These are phyloP conservation scores for Neohortaea acidophila DNA, from an alignment of 495 filamentous ascomycete species.

Conservation along the genomic window DNA sequence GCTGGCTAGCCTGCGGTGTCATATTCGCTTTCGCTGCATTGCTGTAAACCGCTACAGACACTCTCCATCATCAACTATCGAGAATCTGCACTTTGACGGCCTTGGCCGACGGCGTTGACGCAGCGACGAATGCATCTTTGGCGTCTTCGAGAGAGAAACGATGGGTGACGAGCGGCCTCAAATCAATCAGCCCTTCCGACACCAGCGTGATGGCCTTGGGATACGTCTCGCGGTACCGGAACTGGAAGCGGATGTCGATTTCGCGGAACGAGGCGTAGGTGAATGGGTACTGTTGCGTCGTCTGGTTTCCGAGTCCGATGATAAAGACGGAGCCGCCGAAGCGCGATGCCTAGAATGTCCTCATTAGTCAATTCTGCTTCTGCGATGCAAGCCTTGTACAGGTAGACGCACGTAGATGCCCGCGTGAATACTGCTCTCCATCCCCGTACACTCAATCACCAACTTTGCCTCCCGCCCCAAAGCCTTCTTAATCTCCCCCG, in stretches of 20 bases:
- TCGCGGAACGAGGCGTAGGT: slow-evolving; percentile 17
- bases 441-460: slow-evolving; percentile 20
- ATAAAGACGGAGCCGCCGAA: slow-evolving; percentile 19
- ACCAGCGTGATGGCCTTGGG: slow-evolving; percentile 19
- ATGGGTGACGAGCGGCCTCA: slow-evolving; percentile 20
- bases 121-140: slow-evolving; percentile 15
- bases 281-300: slow-evolving; percentile 17
- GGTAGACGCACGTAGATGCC: slow-evolving; percentile 17
- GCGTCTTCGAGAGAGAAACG: slow-evolving; percentile 16
- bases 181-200: slow-evolving; percentile 17
- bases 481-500: slow-evolving; percentile 7
- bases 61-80: slow-evolving; percentile 19
- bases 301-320: slow-evolving; percentile 18
- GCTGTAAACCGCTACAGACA: no score
- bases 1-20: no score
- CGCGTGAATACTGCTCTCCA: slow-evolving; percentile 15
- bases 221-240: slow-evolving; percentile 19
- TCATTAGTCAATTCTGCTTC: slow-evolving; percentile 2
- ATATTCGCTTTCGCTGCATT: no score
- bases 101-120: slow-evolving; percentile 9
- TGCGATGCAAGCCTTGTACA: no score
- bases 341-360: slow-evolving; percentile 5
- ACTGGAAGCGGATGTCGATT: slow-evolving; percentile 21
- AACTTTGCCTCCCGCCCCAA: slow-evolving; percentile 13
- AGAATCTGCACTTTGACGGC: slow-evolving; percentile 20